phyloP scores from a whole-genome alignment of 228 moss, liverwort and hornwort genomes.

The Sphagnum magellanicum region DNA sequence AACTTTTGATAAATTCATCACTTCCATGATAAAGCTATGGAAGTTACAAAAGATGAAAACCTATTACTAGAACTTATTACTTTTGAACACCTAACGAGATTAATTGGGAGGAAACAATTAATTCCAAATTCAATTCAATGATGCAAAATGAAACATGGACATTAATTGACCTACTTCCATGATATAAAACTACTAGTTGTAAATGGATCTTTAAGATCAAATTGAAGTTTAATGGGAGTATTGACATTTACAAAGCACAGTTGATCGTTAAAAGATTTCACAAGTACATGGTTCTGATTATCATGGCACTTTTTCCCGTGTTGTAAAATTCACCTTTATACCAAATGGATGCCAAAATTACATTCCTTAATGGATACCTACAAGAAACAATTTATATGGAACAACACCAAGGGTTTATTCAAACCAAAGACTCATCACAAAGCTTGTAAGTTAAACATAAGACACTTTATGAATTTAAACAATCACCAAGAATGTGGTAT shows the following conservation, averaged over 20 bases:
- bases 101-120: background rate
- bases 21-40: background rate
- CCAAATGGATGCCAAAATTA: constrained; percentile 5
- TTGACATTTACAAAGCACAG: background rate
- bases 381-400: background rate
- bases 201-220: background rate
- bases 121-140: background rate
- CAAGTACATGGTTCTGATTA: background rate
- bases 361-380: background rate
- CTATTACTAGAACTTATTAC: background rate
- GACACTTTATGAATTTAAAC: constrained; percentile 1
- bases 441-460: background rate
- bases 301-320: background rate
- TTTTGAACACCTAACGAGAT: background rate
- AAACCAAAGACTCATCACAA: background rate
- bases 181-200: background rate
- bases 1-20: background rate
- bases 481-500: constrained; percentile 1
- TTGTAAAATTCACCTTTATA: background rate
- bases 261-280: background rate
- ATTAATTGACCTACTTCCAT: background rate
- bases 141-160: background rate
- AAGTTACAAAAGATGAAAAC: background rate
- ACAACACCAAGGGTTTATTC: background rate
- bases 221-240: background rate